A percentile compares a stretch with the other conserved stretches of the same genome.
phyloP scores from a whole-genome alignment of 1,139 yeast species.

The Yamadazyma siamensis region DNA sequence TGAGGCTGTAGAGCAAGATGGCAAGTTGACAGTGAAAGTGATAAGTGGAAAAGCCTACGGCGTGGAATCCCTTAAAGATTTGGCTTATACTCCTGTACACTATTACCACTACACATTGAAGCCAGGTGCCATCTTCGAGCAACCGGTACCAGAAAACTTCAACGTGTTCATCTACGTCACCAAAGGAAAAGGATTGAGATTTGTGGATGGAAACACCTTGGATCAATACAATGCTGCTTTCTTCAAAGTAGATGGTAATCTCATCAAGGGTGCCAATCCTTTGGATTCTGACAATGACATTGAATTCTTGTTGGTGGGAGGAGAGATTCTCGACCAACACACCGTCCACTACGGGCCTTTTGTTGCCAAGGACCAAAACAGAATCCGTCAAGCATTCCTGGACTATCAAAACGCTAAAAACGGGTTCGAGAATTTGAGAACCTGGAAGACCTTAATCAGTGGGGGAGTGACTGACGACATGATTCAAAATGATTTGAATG shows the following conservation, averaged over 20 bases:
- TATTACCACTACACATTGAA: slow-evolving; percentile 66
- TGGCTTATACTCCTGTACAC: slow-evolving; percentile 83
- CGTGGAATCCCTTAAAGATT: slow-evolving; percentile 64
- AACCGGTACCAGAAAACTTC: slow-evolving; percentile 58
- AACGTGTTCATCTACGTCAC: slow-evolving; percentile 73
- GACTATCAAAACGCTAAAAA: slow-evolving; percentile 68
- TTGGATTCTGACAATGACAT: slow-evolving; percentile 30
- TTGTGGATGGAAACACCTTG: slow-evolving; percentile 41
- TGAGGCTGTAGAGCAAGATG: slow-evolving; percentile 56
- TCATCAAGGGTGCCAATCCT: slow-evolving; percentile 49
- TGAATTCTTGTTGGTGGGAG: slow-evolving; percentile 71
- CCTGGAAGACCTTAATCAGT: slow-evolving; percentile 69
- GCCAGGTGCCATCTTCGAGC: slow-evolving; percentile 67
- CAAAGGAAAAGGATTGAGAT: slow-evolving; percentile 53
- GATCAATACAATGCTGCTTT: slow-evolving; percentile 55
- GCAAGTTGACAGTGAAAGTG: slow-evolving; percentile 65
- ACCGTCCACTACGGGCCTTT: slow-evolving; percentile 90
- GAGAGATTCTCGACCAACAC: slow-evolving; percentile 71
- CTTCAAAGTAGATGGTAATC: slow-evolving; percentile 64
- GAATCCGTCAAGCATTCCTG: slow-evolving; percentile 62
- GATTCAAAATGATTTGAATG: slow-evolving; percentile 39
- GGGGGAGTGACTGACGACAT: slow-evolving; percentile 52
- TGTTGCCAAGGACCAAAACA: slow-evolving; percentile 63
- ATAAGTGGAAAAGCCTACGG: slow-evolving; percentile 80
- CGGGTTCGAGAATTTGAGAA: slow-evolving; percentile 69